phyloP scores from a whole-genome alignment of 345 rosid species.

The Hibiscus trionum region DNA sequence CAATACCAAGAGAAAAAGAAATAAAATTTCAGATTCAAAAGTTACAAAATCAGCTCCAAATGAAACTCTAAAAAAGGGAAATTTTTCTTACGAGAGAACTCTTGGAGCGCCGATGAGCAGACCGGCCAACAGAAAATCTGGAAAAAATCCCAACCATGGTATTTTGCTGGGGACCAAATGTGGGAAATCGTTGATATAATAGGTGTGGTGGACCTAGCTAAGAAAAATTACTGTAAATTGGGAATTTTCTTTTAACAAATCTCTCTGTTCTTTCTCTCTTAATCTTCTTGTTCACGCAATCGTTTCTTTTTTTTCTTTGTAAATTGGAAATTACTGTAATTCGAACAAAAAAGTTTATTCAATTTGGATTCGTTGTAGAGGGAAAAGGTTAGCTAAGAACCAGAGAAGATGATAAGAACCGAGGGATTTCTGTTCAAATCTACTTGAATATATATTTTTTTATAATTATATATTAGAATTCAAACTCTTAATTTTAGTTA shows the following conservation, averaged over 20 bases:
- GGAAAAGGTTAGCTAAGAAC: not conserved
- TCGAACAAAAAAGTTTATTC: not conserved
- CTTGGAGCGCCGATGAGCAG: slow-evolving; percentile 61
- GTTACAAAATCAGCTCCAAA: not conserved
- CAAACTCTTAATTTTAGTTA: too few relatives aligned
- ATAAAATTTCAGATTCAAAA: too few relatives aligned
- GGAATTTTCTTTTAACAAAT: too few relatives aligned
- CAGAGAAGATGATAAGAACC: not conserved
- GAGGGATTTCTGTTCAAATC: not conserved
- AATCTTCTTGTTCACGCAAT: not conserved
- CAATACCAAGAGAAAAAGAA: not conserved
- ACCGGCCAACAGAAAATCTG: slow-evolving; percentile 61
- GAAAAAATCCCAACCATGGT: slow-evolving; percentile 90
- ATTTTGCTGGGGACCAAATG: not conserved
- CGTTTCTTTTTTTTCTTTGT: not conserved
- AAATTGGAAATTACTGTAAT: not conserved
- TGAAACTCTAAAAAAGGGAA: not conserved
- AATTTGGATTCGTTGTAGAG: not conserved
- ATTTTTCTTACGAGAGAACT: not conserved
- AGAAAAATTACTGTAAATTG: too few relatives aligned
- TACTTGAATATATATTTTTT: too few relatives aligned
- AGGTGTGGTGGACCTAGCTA: too few relatives aligned
- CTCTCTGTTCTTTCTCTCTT: not conserved
- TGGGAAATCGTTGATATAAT: not conserved
- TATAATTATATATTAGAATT: too few relatives aligned